These are phyloP conservation scores for Erodium moschatum DNA, from an alignment of 441 rosid genomes.

Conservation along the genomic window DNA sequence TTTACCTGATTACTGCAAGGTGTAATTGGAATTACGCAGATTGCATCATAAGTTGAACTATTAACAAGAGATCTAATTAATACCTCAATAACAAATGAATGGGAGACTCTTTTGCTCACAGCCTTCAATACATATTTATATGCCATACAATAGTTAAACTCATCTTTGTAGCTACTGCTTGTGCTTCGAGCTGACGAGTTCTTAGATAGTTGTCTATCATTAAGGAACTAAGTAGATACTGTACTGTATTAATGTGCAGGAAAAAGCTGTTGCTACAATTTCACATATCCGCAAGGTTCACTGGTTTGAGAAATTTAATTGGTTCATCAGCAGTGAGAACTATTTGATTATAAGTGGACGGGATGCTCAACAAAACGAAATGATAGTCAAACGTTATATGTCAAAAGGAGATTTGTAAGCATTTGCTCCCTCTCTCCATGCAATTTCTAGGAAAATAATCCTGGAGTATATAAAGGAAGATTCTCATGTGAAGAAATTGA, in stretches of 20 bases:
- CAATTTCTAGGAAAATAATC: not conserved
- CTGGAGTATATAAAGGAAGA: not conserved
- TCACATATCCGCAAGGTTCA: conserved; percentile 92
- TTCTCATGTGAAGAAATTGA: not conserved
- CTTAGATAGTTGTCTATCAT: not conserved
- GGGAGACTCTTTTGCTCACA: not conserved
- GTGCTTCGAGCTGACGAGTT: not conserved
- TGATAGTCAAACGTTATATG: conserved; percentile 96
- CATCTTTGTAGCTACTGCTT: not conserved
- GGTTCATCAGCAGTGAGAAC: conserved; percentile 96
- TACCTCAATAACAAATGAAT: not conserved
- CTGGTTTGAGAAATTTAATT: conserved; percentile 98
- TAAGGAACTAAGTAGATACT: not conserved
- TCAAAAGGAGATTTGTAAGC: conserved; percentile 98
- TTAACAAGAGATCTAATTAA: not conserved
- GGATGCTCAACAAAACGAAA: conserved; percentile 96
- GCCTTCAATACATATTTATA: not conserved
- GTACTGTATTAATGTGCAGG: conserved; percentile 41
- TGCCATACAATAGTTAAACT: not conserved
- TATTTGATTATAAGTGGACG: conserved; percentile 90
- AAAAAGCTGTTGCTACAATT: conserved; percentile 76
- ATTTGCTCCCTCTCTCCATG: not conserved
- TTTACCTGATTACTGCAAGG: not conserved
- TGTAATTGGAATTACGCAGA: not conserved
- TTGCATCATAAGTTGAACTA: not conserved